Evolutionary conservation across 176 grass and related monocot genomes (phyloP).

Genomic region (Cocos nucifera): DNA sequence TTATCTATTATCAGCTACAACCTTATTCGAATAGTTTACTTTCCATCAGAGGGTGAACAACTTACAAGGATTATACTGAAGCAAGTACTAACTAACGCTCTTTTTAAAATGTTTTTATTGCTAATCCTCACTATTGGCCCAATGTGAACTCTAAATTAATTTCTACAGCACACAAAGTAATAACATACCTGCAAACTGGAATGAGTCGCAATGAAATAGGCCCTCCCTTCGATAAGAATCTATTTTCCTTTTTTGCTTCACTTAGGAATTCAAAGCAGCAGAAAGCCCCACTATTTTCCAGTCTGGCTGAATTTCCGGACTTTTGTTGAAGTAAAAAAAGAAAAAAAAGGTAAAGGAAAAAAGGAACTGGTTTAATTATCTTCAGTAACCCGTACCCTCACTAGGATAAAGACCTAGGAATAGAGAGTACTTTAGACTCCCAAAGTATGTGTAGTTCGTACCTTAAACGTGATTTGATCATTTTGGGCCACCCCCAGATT

Average conservation of each 20-base stretch:
- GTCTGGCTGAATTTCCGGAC: constrained; percentile 89
- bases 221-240: constrained; percentile 84
- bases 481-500: constrained; percentile 91
- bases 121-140: too few species aligned
- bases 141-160: background rate
- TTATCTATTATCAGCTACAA: too few species aligned
- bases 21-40: too few species aligned
- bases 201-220: constrained; percentile 88
- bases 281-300: constrained; percentile 82
- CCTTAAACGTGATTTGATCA: constrained; percentile 95
- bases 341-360: background rate
- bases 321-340: constrained; percentile 19
- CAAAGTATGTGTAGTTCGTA: constrained; percentile 15
- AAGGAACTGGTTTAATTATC: background rate
- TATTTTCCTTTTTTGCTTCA: constrained; percentile 71
- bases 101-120: too few species aligned
- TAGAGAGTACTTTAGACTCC: too few species aligned
- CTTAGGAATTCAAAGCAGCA: constrained; percentile 58
- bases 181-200: constrained; percentile 49
- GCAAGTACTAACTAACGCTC: too few species aligned
- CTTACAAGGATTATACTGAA: too few species aligned
- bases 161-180: background rate
- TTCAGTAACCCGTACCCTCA: too few species aligned
- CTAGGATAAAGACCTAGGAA: too few species aligned
- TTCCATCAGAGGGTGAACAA: too few species aligned